These are phyloP conservation scores for Cytospora piceae DNA, from an alignment of 2,329 filamentous ascomycete species.

Conservation along the genomic window DNA sequence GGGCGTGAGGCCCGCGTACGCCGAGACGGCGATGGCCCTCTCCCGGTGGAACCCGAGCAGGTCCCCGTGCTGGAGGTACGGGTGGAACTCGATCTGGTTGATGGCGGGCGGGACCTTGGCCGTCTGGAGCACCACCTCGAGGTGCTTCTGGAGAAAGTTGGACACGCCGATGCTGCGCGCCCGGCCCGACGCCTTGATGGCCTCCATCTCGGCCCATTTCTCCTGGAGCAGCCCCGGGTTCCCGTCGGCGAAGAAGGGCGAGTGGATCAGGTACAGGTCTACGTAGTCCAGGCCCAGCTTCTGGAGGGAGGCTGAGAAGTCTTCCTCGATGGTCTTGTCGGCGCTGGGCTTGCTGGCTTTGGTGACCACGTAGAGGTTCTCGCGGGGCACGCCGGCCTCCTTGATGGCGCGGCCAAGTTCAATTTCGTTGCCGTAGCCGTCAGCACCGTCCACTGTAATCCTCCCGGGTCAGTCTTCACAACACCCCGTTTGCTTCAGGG, in stretches of 20 bases:
- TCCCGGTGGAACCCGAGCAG: constrained; percentile 46
- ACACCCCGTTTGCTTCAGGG: constrained; percentile 43
- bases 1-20: constrained; percentile 38
- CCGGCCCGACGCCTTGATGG: constrained; percentile 67
- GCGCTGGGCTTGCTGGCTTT: constrained; percentile 50
- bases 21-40: constrained; percentile 43
- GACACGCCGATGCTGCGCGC: constrained; percentile 76
- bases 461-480: constrained; percentile 51
- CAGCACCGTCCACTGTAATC: constrained; percentile 68
- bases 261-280: constrained; percentile 70
- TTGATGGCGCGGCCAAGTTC: constrained; percentile 75
- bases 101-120: constrained; percentile 67
- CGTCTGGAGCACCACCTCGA: constrained; percentile 60
- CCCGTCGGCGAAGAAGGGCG: constrained; percentile 54
- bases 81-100: constrained; percentile 84
- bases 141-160: constrained; percentile 66
- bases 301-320: constrained; percentile 62
- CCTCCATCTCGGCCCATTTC: constrained; percentile 64
- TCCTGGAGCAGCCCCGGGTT: constrained; percentile 57
- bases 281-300: constrained; percentile 72
- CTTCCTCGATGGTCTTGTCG: constrained; percentile 47
- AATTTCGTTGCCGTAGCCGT: constrained; percentile 69
- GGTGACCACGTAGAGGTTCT: constrained; percentile 70
- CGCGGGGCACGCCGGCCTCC: constrained; percentile 64
- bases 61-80: constrained; percentile 68